phyloP scores from a whole-genome alignment of 2,329 filamentous ascomycete genomes.

The Neofusicoccum parvum region DNA sequence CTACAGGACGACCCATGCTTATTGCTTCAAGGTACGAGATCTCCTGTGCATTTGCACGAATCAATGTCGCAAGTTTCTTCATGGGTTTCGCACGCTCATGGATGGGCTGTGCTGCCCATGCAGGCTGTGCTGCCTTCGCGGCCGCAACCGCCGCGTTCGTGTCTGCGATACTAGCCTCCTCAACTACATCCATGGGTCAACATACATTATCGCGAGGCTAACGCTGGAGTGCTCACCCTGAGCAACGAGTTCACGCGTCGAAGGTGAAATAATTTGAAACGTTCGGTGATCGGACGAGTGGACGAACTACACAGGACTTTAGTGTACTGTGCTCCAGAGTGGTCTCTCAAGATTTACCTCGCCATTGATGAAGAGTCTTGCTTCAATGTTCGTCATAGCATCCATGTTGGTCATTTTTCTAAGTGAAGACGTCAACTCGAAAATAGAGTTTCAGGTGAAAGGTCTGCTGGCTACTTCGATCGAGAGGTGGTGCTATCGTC shows the following conservation, averaged over 20 bases:
- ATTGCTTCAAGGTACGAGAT: constrained; percentile 23
- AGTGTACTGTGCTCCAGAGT: too few relatives aligned
- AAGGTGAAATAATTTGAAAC: constrained; percentile 33
- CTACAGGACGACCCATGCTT: constrained; percentile 19
- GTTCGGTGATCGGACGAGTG: constrained; percentile 31
- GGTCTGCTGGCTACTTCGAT: too few relatives aligned
- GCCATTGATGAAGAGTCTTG: constrained; percentile 18
- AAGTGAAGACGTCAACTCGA: too few relatives aligned
- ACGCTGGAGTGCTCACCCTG: constrained; percentile 26
- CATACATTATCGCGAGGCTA: too few relatives aligned
- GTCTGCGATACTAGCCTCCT: constrained; percentile 28
- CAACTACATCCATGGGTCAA: too few relatives aligned
- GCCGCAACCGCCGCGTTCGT: constrained; percentile 31
- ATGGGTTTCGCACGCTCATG: constrained; percentile 44
- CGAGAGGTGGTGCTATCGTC: too few relatives aligned
- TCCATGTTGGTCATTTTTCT: too few relatives aligned
- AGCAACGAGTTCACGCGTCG: constrained; percentile 32
- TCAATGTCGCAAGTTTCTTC: constrained; percentile 43
- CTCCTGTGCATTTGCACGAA: constrained; percentile 22
- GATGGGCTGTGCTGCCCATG: constrained; percentile 39
- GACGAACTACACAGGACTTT: constrained; percentile 33
- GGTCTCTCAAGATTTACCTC: constrained; percentile 21
- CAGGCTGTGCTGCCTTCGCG: constrained; percentile 31
- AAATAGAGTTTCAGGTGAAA: too few relatives aligned
- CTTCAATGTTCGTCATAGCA: constrained; percentile 16